phyloP scores from a whole-genome alignment of 2,329 filamentous ascomycete genomes.

The Trichophyton benhamiae region DNA sequence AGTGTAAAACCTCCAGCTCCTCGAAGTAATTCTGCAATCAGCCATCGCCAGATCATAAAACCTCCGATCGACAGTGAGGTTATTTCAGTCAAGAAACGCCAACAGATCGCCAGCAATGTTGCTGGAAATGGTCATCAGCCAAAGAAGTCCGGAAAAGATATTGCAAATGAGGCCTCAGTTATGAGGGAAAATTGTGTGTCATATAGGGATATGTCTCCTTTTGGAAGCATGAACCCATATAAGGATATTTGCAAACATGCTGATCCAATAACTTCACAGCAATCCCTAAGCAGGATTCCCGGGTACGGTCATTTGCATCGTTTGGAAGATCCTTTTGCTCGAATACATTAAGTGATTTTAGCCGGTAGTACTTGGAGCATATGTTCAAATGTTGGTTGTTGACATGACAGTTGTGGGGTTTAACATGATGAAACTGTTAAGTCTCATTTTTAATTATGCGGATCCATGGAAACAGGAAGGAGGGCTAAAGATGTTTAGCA shows the following conservation, averaged over 20 bases:
- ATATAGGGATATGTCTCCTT: background rate
- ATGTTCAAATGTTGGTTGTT: background rate
- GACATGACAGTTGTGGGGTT: background rate
- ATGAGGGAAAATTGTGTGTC: background rate
- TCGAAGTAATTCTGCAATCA: background rate
- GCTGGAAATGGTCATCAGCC: background rate
- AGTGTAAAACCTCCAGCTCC: background rate
- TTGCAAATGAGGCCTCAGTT: background rate
- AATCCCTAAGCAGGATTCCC: background rate
- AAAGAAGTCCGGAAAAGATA: background rate
- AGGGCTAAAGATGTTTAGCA: background rate
- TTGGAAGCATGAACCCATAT: slow-evolving; percentile 7
- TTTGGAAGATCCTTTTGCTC: background rate
- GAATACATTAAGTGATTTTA: background rate
- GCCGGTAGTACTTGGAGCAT: background rate
- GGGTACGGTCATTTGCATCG: background rate
- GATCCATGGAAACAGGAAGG: background rate
- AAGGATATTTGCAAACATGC: slow-evolving; percentile 2
- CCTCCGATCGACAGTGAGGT: background rate
- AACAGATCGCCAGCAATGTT: background rate
- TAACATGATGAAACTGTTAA: background rate
- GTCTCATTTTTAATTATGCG: background rate
- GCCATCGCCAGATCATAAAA: background rate
- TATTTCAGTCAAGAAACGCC: background rate
- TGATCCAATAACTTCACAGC: background rate